Percentiles rank a stretch among this genome's conserved stretches.
phyloP scores from a whole-genome alignment of 345 rosid species.

The Raphanus raphanistrum region DNA sequence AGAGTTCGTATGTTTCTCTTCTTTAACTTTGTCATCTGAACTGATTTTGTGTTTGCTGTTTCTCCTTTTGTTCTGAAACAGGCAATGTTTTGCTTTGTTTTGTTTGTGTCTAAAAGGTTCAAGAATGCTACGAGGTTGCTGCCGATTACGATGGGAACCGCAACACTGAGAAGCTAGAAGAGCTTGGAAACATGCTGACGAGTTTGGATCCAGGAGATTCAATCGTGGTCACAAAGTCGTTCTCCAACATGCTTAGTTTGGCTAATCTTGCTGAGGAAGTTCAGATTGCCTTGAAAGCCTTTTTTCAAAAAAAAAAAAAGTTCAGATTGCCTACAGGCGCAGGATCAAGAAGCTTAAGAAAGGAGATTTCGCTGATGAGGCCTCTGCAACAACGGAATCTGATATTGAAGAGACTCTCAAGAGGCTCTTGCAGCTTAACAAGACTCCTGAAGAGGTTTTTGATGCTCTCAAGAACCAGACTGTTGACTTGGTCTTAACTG shows the following conservation, averaged over 20 bases:
- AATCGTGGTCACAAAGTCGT: slow-evolving; percentile 80
- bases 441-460: slow-evolving; percentile 86
- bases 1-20: slow-evolving; percentile 59
- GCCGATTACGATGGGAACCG: slow-evolving; percentile 91
- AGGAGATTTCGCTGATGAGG: slow-evolving; percentile 86
- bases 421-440: slow-evolving; percentile 80
- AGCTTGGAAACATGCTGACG: slow-evolving; percentile 81
- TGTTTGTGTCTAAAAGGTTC: slow-evolving; percentile 52
- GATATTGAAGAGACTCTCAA: slow-evolving; percentile 92
- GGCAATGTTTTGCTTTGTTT: background rate
- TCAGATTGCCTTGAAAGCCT: slow-evolving; percentile 94
- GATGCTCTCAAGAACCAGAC: slow-evolving; percentile 98
- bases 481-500: slow-evolving; percentile 89
- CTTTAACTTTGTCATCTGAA: background rate
- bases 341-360: slow-evolving; percentile 75
- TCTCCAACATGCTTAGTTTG: slow-evolving; percentile 93
- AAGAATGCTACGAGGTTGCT: slow-evolving; percentile 91
- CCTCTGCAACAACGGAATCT: slow-evolving; percentile 79
- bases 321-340: slow-evolving; percentile 86
- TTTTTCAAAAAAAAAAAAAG: too few species aligned
- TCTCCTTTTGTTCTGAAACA: slow-evolving; percentile 5
- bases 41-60: slow-evolving; percentile 12
- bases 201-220: slow-evolving; percentile 95
- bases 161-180: slow-evolving; percentile 68
- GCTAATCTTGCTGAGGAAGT: slow-evolving; percentile 98